A percentile compares a stretch with the other conserved stretches of the same genome.
Evolutionary conservation across 2,329 filamentous ascomycete species (phyloP).

Genomic region (Metarhizium guizhouense): DNA sequence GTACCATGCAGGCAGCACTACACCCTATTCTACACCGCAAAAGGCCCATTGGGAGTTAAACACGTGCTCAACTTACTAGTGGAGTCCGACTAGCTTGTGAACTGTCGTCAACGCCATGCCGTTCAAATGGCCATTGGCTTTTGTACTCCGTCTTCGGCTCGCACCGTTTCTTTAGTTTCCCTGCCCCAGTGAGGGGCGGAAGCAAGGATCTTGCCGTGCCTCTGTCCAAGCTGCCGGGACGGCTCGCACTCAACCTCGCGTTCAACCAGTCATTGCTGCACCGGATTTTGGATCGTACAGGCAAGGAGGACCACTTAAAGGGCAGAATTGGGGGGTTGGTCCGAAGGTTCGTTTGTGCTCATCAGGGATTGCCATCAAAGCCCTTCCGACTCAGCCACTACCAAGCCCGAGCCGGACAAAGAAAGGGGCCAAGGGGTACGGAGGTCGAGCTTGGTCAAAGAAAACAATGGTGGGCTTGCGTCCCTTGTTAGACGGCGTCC

Average conservation of each 20-base stretch:
- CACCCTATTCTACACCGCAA: constrained; percentile 10
- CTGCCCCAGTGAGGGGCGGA: constrained; percentile 11
- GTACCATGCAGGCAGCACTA: background rate
- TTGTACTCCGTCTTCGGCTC: constrained; percentile 23
- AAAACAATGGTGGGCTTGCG: no score
- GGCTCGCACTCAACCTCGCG: background rate
- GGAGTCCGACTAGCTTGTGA: constrained; percentile 7
- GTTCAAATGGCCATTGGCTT: constrained; percentile 1
- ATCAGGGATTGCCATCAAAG: no score
- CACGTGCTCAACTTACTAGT: constrained; percentile 22
- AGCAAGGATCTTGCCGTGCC: constrained; percentile 15
- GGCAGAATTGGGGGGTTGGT: no score
- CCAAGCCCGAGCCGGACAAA: background rate
- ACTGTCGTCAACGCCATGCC: background rate
- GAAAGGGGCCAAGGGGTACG: no score
- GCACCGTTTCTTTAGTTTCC: constrained; percentile 24
- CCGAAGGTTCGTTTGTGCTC: no score
- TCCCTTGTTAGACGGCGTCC: background rate
- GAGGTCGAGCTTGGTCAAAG: no score
- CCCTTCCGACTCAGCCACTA: background rate
- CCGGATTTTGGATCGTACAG: background rate
- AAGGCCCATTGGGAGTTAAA: constrained; percentile 23
- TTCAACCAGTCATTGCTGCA: background rate
- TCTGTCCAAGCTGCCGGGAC: constrained; percentile 11
- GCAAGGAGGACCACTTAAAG: background rate